Evolutionary conservation across 148 eudicot species (phyloP).

Genomic region (Camellia sinensis): DNA sequence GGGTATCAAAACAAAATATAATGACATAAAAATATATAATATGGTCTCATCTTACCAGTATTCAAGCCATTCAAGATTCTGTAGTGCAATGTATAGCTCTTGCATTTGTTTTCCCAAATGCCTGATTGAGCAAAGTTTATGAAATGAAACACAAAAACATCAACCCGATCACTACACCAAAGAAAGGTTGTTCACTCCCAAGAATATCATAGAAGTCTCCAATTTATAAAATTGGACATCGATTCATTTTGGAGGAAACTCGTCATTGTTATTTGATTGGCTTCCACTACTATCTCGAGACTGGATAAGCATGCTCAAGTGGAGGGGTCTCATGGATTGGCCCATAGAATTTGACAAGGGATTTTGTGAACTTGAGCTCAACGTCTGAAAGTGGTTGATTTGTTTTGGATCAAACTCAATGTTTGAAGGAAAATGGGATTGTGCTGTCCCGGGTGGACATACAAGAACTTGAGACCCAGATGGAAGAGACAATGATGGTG

Average conservation of each 20-base stretch:
- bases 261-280: slow-evolving; percentile 20
- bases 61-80: neutral
- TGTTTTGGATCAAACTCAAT: slow-evolving; percentile 27
- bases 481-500: slow-evolving; percentile 14
- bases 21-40: neutral
- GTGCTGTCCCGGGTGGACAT: slow-evolving; percentile 21
- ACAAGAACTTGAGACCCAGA: slow-evolving; percentile 24
- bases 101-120: too few relatives aligned
- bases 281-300: slow-evolving; percentile 14
- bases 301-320: slow-evolving; percentile 22
- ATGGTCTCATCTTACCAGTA: neutral
- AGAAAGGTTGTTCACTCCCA: too few relatives aligned
- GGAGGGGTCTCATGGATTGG: slow-evolving; percentile 25
- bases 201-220: neutral
- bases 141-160: too few relatives aligned
- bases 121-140: too few relatives aligned
- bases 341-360: slow-evolving; percentile 22
- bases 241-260: slow-evolving; percentile 19
- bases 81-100: neutral
- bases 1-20: neutral
- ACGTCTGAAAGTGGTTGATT: slow-evolving; percentile 30
- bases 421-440: slow-evolving; percentile 23
- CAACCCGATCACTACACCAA: too few relatives aligned
- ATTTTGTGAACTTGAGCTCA: slow-evolving; percentile 22
- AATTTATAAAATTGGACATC: neutral